A percentile compares a stretch with the other conserved stretches of the same genome.
phyloP scores from a whole-genome alignment of 345 rosid species.

The Nephelium lappaceum region DNA sequence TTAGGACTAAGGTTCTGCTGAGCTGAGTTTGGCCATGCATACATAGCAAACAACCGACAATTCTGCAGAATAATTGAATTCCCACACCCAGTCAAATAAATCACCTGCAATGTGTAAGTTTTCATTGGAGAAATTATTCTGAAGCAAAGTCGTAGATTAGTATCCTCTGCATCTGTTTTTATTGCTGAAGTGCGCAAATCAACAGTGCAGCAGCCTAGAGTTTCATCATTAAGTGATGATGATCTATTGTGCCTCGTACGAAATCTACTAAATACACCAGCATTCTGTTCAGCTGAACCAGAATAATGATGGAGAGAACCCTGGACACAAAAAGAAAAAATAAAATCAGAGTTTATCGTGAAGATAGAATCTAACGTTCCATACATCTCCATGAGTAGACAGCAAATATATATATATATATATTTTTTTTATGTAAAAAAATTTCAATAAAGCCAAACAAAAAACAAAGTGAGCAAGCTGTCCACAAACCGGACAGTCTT shows the following conservation, averaged over 20 bases:
- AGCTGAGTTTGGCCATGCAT: neutral
- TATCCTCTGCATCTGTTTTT: slow-evolving; percentile 80
- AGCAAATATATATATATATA: neutral
- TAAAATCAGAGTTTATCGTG: slow-evolving; percentile 8
- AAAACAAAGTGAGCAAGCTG: no score
- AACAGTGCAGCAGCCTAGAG: slow-evolving; percentile 50
- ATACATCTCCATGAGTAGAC: neutral
- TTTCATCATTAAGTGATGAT: slow-evolving; percentile 60
- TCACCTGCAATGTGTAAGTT: slow-evolving; percentile 82
- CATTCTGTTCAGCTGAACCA: slow-evolving; percentile 59
- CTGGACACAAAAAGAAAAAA: slow-evolving; percentile 35
- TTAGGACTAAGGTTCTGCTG: neutral
- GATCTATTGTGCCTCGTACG: slow-evolving; percentile 62
- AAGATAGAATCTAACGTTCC: slow-evolving; percentile 6
- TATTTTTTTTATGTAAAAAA: no score
- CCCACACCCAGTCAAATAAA: slow-evolving; percentile 5
- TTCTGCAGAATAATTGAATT: neutral
- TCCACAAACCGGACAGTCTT: no score
- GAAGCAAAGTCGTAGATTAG: slow-evolving; percentile 82
- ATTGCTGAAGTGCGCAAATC: slow-evolving; percentile 73
- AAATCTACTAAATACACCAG: slow-evolving; percentile 77
- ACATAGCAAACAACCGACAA: neutral
- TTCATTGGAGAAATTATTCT: slow-evolving; percentile 79
- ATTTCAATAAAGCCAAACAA: no score
- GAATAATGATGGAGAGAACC: slow-evolving; percentile 60